Conservation (phyloP, 2,329 filamentous ascomycete genomes). For the Laburnicola sp. region DNA sequence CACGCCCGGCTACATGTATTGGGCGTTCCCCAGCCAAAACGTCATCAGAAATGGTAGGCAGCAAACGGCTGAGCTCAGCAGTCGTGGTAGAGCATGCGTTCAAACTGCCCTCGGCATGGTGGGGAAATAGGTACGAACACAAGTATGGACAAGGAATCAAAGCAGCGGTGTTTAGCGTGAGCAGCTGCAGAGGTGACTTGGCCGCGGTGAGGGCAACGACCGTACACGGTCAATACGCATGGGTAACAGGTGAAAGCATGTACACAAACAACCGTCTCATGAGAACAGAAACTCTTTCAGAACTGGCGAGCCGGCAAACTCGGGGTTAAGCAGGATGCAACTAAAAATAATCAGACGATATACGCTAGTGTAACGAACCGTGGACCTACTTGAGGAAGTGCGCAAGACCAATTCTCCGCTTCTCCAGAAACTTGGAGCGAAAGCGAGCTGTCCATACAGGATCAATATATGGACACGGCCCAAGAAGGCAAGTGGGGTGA, state of each 20-base stretch:
- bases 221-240: neutral
- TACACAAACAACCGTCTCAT: constrained; percentile 18
- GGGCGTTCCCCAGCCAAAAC: neutral
- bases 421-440: constrained; percentile 80
- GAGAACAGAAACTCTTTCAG: constrained; percentile 87
- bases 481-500: constrained; percentile 25
- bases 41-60: neutral
- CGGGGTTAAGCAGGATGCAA: constrained; percentile 88
- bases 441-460: constrained; percentile 60
- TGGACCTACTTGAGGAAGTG: constrained; percentile 86
- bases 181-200: neutral
- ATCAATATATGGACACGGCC: constrained; percentile 20
- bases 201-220: neutral
- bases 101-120: neutral
- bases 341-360: constrained; percentile 53
- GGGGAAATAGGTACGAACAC: too few relatives aligned
- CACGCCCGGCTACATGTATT: neutral
- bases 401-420: constrained; percentile 76
- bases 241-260: neutral
- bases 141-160: too few relatives aligned
- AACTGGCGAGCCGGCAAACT: constrained; percentile 88
- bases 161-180: neutral
- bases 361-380: constrained; percentile 24
- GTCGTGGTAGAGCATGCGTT: neutral
- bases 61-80: neutral